phyloP scores from a whole-genome alignment of 306 rosid species.

The Betula pendula region DNA sequence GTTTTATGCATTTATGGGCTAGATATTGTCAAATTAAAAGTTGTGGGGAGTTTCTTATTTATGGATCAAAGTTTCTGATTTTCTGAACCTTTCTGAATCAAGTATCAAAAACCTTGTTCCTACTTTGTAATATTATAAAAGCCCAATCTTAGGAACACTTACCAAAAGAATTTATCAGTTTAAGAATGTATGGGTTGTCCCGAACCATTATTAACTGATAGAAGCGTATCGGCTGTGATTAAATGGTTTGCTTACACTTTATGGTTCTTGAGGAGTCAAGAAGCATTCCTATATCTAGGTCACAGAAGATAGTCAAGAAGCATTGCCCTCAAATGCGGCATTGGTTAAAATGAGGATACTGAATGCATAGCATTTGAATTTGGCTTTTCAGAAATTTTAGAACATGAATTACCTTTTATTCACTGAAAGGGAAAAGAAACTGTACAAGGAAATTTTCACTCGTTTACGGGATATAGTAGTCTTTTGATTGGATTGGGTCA shows the following conservation, averaged over 20 bases:
- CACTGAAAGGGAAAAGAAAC: too few species aligned
- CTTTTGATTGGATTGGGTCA: slow-evolving; percentile 24
- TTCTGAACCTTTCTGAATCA: neutral
- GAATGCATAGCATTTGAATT: slow-evolving; percentile 12
- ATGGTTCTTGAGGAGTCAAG: neutral
- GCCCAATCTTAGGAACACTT: neutral
- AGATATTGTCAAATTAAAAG: neutral
- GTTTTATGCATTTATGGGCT: neutral
- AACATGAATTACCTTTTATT: neutral
- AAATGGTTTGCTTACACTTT: too few species aligned
- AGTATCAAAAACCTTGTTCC: too few species aligned
- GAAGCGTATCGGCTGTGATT: too few species aligned
- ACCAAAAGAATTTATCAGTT: neutral
- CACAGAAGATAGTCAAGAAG: slow-evolving; percentile 6
- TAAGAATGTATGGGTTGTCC: neutral
- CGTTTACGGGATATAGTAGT: neutral
- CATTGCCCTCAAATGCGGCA: slow-evolving; percentile 16
- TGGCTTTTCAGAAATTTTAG: neutral
- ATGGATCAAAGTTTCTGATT: slow-evolving; percentile 4
- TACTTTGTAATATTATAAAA: too few species aligned
- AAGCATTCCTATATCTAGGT: neutral
- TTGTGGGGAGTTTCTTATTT: neutral
- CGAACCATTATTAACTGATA: too few species aligned
- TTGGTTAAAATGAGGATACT: slow-evolving; percentile 13
- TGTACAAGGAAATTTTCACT: too few species aligned